These are phyloP conservation scores for Entonaema liquescens DNA, from an alignment of 495 filamentous ascomycete genomes.

Conservation along the genomic window DNA sequence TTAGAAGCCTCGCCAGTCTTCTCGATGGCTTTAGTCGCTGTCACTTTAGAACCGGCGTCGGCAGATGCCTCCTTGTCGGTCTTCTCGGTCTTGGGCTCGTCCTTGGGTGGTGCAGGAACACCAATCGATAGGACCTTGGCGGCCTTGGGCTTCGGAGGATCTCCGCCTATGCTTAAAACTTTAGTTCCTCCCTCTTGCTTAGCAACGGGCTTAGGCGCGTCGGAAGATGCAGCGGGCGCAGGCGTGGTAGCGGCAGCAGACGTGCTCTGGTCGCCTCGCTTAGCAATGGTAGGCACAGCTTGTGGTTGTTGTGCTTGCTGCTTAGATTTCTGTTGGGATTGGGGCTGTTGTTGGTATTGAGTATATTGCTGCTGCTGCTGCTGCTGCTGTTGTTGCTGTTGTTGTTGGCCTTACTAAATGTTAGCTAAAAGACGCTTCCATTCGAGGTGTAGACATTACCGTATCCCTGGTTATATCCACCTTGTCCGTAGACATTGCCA, in stretches of 20 bases:
- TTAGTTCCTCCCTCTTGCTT: constrained; percentile 59
- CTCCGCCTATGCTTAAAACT: constrained; percentile 62
- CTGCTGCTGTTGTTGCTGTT: constrained; percentile 54
- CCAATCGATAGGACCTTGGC: constrained; percentile 75
- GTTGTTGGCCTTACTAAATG: constrained; percentile 46
- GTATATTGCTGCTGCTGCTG: constrained; percentile 52
- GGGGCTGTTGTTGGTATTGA: constrained; percentile 63
- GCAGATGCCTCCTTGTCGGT: constrained; percentile 54
- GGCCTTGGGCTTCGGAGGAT: constrained; percentile 64
- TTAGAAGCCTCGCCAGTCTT: constrained; percentile 78
- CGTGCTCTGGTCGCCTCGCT: constrained; percentile 60
- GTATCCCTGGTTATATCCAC: constrained; percentile 69
- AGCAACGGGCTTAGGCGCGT: constrained; percentile 52
- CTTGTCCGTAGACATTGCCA: constrained; percentile 57
- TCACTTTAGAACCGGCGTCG: constrained; percentile 66
- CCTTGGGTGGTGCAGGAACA: constrained; percentile 63
- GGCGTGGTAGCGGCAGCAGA: constrained; percentile 48
- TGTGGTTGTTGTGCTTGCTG: constrained; percentile 56
- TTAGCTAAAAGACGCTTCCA: constrained; percentile 29
- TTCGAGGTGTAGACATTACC: constrained; percentile 48
- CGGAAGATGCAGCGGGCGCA: constrained; percentile 48
- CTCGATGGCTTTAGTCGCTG: constrained; percentile 75
- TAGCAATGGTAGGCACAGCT: constrained; percentile 72
- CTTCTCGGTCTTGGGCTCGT: constrained; percentile 67
- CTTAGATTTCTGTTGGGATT: constrained; percentile 63